These are phyloP conservation scores for Apium graveolens DNA, from an alignment of 129 eudicot genomes.

Conservation along the genomic window DNA sequence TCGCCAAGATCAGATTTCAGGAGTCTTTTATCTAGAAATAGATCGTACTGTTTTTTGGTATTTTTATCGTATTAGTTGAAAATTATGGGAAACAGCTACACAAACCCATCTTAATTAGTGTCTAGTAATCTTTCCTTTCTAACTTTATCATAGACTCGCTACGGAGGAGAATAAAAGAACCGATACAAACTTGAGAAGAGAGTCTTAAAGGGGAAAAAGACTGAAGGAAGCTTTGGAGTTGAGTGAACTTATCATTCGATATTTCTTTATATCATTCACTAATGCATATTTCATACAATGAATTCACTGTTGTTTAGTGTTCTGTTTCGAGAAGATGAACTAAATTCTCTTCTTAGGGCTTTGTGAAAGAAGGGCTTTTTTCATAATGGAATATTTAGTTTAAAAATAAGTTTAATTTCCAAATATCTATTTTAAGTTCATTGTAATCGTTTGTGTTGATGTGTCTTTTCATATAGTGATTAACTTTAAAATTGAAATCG, in stretches of 20 bases:
- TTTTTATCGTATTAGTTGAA: not conserved
- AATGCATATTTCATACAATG: not conserved
- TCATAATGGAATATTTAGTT: not conserved
- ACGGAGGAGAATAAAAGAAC: too few species aligned
- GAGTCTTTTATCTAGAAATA: not conserved
- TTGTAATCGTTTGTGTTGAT: not conserved
- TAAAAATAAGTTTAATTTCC: not conserved
- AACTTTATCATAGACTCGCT: not conserved
- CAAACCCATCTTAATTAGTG: not conserved
- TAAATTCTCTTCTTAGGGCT: not conserved
- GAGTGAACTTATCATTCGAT: not conserved
- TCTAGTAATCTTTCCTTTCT: not conserved
- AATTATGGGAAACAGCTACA: not conserved
- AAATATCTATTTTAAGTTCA: not conserved
- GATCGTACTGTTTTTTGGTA: not conserved
- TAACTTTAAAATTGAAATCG: not conserved
- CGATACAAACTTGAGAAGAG: not conserved
- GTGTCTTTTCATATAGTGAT: not conserved
- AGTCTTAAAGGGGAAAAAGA: not conserved
- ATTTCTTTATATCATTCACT: not conserved
- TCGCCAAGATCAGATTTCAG: not conserved
- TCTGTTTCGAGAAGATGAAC: not conserved
- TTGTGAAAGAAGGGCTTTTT: too few species aligned
- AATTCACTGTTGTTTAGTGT: not conserved
- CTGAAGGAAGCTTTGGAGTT: not conserved